Conservation (phyloP, 2,329 filamentous ascomycete species). For the Chalaropsis ovoidea region DNA sequence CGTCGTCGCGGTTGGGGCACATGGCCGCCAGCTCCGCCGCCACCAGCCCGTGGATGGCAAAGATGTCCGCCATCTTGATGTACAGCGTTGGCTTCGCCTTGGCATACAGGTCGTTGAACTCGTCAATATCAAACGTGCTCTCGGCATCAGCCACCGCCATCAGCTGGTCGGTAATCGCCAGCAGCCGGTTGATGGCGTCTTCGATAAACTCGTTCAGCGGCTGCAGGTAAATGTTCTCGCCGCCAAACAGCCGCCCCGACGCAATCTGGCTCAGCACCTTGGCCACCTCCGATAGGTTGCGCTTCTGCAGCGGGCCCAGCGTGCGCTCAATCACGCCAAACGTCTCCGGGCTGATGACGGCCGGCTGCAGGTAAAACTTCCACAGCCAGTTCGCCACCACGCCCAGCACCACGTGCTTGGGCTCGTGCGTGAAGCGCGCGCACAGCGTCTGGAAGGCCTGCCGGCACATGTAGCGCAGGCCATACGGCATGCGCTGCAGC, state of each 20-base stretch:
- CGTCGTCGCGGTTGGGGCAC: conserved; percentile 75
- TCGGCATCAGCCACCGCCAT: conserved; percentile 81
- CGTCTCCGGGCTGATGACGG: conserved; percentile 79
- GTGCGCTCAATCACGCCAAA: conserved; percentile 86
- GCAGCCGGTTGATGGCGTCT: conserved; percentile 71
- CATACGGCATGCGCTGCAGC: conserved; percentile 82
- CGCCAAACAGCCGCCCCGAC: conserved; percentile 79
- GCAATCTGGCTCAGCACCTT: conserved; percentile 87
- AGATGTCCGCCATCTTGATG: conserved; percentile 97
- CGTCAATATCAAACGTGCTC: conserved; percentile 91
- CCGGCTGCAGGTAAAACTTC: conserved; percentile 86
- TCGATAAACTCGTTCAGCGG: conserved; percentile 85
- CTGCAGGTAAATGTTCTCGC: conserved; percentile 90
- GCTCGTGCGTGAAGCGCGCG: conserved; percentile 68
- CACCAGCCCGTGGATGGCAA: conserved; percentile 85
- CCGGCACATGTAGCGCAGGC: conserved; percentile 75
- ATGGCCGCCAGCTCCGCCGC: conserved; percentile 67
- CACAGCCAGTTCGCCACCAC: conserved; percentile 85
- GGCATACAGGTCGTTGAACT: conserved; percentile 95
- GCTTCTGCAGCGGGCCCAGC: conserved; percentile 81
- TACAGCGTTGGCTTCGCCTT: conserved; percentile 97
- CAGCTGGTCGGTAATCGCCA: conserved; percentile 62
- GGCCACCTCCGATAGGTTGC: conserved; percentile 79
- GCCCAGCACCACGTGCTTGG: conserved; percentile 67
- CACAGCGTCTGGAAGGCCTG: conserved; percentile 74